Conservation (phyloP, 2,329 filamentous ascomycete genomes). For the Clarireedia hainanense region DNA sequence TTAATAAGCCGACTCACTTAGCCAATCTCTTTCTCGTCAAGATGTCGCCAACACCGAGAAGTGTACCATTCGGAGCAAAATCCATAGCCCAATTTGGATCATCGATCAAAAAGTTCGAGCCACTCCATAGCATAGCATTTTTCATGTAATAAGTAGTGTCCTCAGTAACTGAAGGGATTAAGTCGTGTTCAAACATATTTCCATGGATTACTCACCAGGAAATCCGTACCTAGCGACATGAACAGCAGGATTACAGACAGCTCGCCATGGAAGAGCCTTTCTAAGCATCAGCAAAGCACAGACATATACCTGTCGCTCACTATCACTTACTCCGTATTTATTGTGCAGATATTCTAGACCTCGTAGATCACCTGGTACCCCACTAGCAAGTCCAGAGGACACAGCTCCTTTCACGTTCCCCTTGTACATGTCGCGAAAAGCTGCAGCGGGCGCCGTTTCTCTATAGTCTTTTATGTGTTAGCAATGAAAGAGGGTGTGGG, state of each 20-base stretch:
- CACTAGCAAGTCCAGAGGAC: slow-evolving; percentile 63
- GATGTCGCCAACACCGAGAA: slow-evolving; percentile 50
- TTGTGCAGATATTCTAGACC: slow-evolving; percentile 73
- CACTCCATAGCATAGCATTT: slow-evolving; percentile 32
- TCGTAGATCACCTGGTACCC: slow-evolving; percentile 65
- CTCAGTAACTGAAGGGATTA: slow-evolving; percentile 45
- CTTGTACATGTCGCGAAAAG: slow-evolving; percentile 77
- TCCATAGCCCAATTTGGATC: slow-evolving; percentile 59
- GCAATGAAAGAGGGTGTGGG: background rate
- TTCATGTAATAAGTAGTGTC: slow-evolving; percentile 72
- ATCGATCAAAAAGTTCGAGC: slow-evolving; percentile 50
- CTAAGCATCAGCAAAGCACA: background rate
- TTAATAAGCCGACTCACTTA: slow-evolving; percentile 28
- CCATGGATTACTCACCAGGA: slow-evolving; percentile 19
- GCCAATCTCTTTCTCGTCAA: slow-evolving; percentile 60
- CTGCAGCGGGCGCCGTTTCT: slow-evolving; percentile 77
- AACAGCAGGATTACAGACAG: slow-evolving; percentile 67
- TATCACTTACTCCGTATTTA: slow-evolving; percentile 50
- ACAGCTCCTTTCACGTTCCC: slow-evolving; percentile 61
- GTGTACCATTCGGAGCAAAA: slow-evolving; percentile 59
- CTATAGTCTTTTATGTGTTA: slow-evolving; percentile 57
- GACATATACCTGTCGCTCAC: background rate
- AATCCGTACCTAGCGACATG: slow-evolving; percentile 69
- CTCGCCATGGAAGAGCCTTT: slow-evolving; percentile 54
- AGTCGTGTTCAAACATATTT: slow-evolving; percentile 12